Evolutionary conservation across 148 eudicot genomes (phyloP), one percentile per base, ranked within the genome.

Genomic region (Vaccinium darrowii): DNA sequence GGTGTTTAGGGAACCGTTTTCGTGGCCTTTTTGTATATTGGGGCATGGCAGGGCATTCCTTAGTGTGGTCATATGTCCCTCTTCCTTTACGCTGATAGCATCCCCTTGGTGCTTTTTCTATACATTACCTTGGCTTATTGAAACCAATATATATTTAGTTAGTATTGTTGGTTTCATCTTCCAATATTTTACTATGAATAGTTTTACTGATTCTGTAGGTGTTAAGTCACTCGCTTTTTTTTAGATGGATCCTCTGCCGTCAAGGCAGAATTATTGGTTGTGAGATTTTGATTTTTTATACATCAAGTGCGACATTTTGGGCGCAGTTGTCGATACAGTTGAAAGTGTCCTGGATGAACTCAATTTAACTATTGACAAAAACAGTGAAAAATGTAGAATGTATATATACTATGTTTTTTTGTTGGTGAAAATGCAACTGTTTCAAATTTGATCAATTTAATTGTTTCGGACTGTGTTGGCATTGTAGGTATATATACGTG

Each of bases 401-500:
- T 36, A 36, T 36, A 36, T 36, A 36, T 3, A 36, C 39, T 36
- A 2, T 50, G 33, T 50, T 49, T 43, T 77, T 4, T 16, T 18
- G 25, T 27, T 9, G 16, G 47, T 80, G 47, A 18, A 50, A 57
- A 60, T 77, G 57, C 67, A 81, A 80, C 80, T 84, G 33, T 86
- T 69, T 83, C 36, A 56, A 13, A 82, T 14, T 53, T 83, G 43
- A 39, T 60, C 21, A 76, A 18, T 56, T n/a, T 23, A 43, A 23
- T 13, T 76, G 19, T 33, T 21, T 75, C 10, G 10, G 43, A 19
- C 36, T 53, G 73, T 76, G 4, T 33, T 47, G 65, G 18, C 71
- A 15, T 78, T 86, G 69, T 87, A 97, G 99, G 98, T 87, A 51
- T 97, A 95, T 87, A 91, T 97, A 78, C 98, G 96, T 14, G 98